A percentile compares a stretch with the other conserved stretches of the same genome.
phyloP scores from a whole-genome alignment of 2,329 filamentous ascomycete species.

The Aspergillus pseudonomiae region DNA sequence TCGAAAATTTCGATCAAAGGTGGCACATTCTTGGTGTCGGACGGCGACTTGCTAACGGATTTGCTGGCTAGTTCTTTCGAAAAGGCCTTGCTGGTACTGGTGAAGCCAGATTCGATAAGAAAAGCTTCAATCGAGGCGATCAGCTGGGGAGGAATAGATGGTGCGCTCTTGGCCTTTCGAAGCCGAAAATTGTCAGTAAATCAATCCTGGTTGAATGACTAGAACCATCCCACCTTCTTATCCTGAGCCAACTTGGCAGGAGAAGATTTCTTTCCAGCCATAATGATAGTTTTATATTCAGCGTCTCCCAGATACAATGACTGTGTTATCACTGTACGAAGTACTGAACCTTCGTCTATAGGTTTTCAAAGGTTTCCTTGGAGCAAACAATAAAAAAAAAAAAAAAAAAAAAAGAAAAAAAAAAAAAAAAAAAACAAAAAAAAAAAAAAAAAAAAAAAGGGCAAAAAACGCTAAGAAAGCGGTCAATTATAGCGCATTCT shows the following conservation, averaged over 20 bases:
- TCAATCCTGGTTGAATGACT: background rate
- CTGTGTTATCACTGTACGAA: background rate
- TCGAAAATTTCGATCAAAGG: constrained; percentile 47
- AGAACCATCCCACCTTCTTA: constrained; percentile 23
- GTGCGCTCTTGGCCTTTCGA: constrained; percentile 27
- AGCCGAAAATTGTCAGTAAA: constrained; percentile 8
- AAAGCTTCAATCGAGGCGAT: constrained; percentile 69
- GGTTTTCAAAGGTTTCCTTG: background rate
- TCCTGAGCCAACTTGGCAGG: constrained; percentile 26
- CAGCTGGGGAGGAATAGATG: constrained; percentile 60
- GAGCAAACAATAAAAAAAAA: constrained; percentile 19
- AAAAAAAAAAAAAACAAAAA: constrained; percentile 29
- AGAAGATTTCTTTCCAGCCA: constrained; percentile 32
- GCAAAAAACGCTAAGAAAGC: constrained; percentile 27
- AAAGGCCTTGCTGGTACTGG: constrained; percentile 63
- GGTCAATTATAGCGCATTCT: constrained; percentile 18
- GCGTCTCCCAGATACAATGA: constrained; percentile 8
- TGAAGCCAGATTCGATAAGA: constrained; percentile 67
- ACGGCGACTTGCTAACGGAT: constrained; percentile 22
- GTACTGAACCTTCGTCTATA: background rate
- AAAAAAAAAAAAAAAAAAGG: constrained; percentile 28
- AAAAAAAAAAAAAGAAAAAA: constrained; percentile 29
- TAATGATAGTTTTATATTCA: constrained; percentile 18
- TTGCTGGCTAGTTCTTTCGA: constrained; percentile 58
- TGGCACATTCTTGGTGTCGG: constrained; percentile 34